phyloP scores from a whole-genome alignment of 2,329 filamentous ascomycete species.

The Aspergillus piperis region DNA sequence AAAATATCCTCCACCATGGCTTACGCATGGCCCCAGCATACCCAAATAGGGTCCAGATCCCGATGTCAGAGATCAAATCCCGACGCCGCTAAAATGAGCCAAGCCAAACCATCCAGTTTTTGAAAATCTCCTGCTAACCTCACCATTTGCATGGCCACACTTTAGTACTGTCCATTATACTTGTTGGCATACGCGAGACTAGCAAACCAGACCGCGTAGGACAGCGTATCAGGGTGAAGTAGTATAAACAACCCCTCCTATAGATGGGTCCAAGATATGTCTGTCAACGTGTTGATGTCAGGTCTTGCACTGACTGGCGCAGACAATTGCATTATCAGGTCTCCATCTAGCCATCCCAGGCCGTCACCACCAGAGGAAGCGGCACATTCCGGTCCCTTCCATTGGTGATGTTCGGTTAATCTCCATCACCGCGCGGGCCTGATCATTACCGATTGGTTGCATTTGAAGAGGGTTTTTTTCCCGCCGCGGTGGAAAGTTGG shows the following conservation, averaged over 20 bases:
- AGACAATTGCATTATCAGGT: neutral
- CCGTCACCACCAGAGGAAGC: neutral
- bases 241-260: too few relatives aligned
- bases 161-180: too few relatives aligned
- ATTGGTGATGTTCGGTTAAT: neutral
- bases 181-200: too few relatives aligned
- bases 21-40: neutral
- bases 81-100: neutral
- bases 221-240: too few relatives aligned
- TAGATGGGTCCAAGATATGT: too few relatives aligned
- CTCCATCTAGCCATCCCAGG: neutral
- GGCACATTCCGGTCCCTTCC: neutral
- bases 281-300: too few relatives aligned
- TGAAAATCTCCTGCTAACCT: too few relatives aligned
- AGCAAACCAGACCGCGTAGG: too few relatives aligned
- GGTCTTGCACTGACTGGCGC: neutral
- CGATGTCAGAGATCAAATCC: neutral
- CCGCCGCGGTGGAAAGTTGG: neutral
- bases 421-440: too few relatives aligned
- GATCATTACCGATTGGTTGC: too few relatives aligned
- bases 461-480: neutral
- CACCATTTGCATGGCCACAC: too few relatives aligned
- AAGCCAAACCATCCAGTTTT: neutral
- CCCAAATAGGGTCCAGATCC: neutral
- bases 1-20: neutral